phyloP scores from a whole-genome alignment of 306 rosid genomes.

The Prunus armeniaca region DNA sequence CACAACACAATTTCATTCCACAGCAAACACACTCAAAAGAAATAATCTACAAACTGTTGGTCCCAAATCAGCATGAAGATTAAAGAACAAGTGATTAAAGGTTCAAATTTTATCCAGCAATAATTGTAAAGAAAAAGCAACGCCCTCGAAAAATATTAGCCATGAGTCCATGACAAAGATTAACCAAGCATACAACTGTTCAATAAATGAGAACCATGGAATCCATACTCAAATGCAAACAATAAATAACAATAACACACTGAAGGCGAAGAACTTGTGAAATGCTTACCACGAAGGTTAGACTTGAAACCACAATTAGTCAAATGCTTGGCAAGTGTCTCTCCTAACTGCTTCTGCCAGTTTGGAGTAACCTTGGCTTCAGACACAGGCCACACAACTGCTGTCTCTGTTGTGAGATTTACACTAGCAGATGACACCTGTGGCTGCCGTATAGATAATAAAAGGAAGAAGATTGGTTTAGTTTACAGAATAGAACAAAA shows the following conservation, averaged over 20 bases:
- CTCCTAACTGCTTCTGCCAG: constrained; percentile 66
- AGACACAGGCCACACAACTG: constrained; percentile 62
- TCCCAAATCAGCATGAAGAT: background rate
- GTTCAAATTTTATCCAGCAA: background rate
- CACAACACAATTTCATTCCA: background rate
- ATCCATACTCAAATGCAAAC: background rate
- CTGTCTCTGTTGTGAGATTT: constrained; percentile 71
- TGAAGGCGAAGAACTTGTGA: background rate
- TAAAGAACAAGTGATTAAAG: background rate
- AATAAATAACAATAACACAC: background rate
- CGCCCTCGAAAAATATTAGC: constrained; percentile 14
- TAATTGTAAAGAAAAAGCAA: background rate
- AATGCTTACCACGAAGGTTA: constrained; percentile 57
- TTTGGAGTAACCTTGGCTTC: constrained; percentile 52
- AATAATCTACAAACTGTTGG: background rate
- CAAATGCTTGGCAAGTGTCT: constrained; percentile 80
- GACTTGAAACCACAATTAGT: constrained; percentile 81
- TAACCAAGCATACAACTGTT: constrained; percentile 5
- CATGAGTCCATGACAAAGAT: background rate
- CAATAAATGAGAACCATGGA: background rate
- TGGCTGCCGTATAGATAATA: constrained; percentile 52
- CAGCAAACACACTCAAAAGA: background rate
- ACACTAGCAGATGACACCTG: constrained; percentile 86
- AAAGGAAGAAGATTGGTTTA: constrained; percentile 17
- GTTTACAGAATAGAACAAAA: constrained; percentile 7